Base-by-base conservation (phyloP, 176 grass and related monocot species). In the Lolium multiflorum region DNA sequence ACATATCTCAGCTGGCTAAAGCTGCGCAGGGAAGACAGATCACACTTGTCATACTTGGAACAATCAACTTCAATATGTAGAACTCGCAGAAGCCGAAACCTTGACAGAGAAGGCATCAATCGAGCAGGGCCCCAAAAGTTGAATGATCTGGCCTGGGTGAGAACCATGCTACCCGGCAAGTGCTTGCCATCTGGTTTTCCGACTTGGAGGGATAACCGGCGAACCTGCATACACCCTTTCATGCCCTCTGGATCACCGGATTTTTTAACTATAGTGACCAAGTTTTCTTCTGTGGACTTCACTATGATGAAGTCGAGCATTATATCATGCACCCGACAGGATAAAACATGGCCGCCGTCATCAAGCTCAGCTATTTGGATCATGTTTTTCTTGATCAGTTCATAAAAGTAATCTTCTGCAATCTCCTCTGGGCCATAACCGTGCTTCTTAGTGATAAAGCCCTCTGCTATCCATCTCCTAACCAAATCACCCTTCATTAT, bases 381-480 rank as follows among this genome's bases (percentile, higher is more conserved):
- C 18, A 87, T 61, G 70, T 16, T 84, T 35, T 3, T 84, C 4
- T 75, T 35, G 18, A 84, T 14, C 9, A 83, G 82, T 11, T 83
- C 82, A 20, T 50, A 49, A 31, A 75, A 84, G 1, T 71, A 71
- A 43, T 9, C 21, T 24, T 82, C 31, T 11, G 65, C 80, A 4
- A 24, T 20, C 11, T 43, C 50, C 7, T 82, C 80, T 18, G 1
- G 31, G 2, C 65, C 80, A 17, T 51, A 6, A 16, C 31, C 31
- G 3, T 43, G 0, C 8, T 10, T 82, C 71, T 26, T 39, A 7
- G 13, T 2, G 6, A 83, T 11, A 12, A 83, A 80, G 38, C 84
- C 76, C 24, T 86, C 84, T 2, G 84, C 84, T 16, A 72, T 79
- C 84, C 84, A 86, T 50, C 84, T 13, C 18, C 39, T 86, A 12